Conservation (phyloP, 306 rosid genomes). For the Abrus pulchellus region DNA sequence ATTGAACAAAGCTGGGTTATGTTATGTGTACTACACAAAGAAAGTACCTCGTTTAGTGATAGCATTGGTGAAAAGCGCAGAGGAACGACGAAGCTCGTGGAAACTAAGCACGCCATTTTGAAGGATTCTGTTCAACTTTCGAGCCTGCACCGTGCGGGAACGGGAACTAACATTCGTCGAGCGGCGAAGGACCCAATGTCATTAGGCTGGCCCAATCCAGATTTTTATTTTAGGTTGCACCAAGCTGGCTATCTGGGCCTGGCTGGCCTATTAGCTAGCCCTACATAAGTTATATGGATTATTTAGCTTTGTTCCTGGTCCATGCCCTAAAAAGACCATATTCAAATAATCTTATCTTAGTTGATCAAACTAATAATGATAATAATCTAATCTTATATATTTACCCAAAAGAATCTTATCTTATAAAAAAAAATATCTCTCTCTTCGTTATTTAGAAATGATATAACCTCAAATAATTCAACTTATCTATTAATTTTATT, state of each 20-base stretch:
- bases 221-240: neutral
- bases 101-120: constrained; percentile 48
- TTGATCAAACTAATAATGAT: too few species aligned
- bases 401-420: too few species aligned
- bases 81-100: constrained; percentile 41
- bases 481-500: too few species aligned
- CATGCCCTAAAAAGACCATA: too few species aligned
- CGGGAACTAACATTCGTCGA: neutral
- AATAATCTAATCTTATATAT: too few species aligned
- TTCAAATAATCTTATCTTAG: too few species aligned
- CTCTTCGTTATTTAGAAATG: too few species aligned
- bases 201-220: neutral
- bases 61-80: constrained; percentile 11
- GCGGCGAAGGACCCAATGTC: neutral
- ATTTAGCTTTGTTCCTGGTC: too few species aligned
- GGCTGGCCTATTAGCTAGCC: too few species aligned
- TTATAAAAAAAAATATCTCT: too few species aligned
- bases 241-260: neutral
- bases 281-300: too few species aligned
- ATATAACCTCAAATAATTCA: too few species aligned
- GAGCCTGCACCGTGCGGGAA: neutral
- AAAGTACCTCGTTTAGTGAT: constrained; percentile 34
- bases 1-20: constrained; percentile 11
- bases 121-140: neutral
- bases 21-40: constrained; percentile 18